Percentiles rank a stretch among this genome's conserved stretches.
Conservation (phyloP, 1,139 yeast species). For the Diutina neorugosa region DNA sequence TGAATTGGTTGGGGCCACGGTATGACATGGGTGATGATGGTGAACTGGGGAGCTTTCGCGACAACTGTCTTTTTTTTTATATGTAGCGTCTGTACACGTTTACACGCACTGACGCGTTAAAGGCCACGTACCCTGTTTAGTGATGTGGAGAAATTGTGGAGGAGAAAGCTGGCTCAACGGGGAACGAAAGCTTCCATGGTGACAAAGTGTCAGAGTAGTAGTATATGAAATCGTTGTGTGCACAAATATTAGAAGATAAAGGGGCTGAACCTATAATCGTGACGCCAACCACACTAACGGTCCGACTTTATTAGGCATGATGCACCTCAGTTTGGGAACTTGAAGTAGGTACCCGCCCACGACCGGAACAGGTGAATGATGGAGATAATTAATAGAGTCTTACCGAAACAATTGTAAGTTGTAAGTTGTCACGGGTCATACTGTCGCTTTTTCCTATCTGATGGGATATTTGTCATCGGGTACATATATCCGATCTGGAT, state of each 20-base stretch:
- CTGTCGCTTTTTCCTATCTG: too few relatives aligned
- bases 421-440: too few relatives aligned
- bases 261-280: neutral
- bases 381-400: neutral
- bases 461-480: too few relatives aligned
- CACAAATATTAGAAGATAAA: too few relatives aligned
- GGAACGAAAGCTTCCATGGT: neutral
- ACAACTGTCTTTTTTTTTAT: neutral
- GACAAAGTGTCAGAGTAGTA: too few relatives aligned
- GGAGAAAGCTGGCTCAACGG: neutral
- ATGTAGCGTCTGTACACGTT: neutral
- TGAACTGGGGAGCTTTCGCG: neutral
- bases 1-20: slow-evolving; percentile 9
- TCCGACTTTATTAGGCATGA: neutral
- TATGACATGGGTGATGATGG: slow-evolving; percentile 9
- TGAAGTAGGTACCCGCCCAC: neutral
- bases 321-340: neutral
- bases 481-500: too few relatives aligned
- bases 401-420: too few relatives aligned
- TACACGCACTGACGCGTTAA: neutral
- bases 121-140: neutral
- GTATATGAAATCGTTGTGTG: too few relatives aligned
- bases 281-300: neutral
- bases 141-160: neutral
- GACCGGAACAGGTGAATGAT: neutral